These are phyloP conservation scores for Rusavskia elegans DNA, from an alignment of 495 filamentous ascomycete genomes.

Conservation along the genomic window DNA sequence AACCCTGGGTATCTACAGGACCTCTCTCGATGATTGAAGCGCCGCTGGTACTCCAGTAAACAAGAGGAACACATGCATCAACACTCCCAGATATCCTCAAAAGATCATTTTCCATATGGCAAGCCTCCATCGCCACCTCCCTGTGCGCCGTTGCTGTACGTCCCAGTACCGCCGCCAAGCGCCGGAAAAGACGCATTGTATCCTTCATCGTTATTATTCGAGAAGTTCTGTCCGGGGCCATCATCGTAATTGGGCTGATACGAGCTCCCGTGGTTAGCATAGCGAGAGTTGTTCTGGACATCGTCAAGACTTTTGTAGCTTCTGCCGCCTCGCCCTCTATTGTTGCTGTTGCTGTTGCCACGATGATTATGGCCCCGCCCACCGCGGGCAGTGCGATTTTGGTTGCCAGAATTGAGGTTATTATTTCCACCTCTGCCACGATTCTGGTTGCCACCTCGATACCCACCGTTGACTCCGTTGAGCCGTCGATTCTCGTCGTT, in stretches of 20 bases:
- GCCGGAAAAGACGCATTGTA: slow-evolving; percentile 9
- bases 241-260: slow-evolving; percentile 16
- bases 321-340: slow-evolving; percentile 4
- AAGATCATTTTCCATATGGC: slow-evolving; percentile 10
- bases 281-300: slow-evolving; percentile 12
- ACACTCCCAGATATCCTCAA: not conserved
- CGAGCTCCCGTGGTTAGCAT: slow-evolving; percentile 8
- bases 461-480: slow-evolving; percentile 20
- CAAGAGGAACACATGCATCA: too few species aligned
- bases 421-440: slow-evolving; percentile 2
- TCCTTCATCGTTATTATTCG: slow-evolving; percentile 12
- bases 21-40: too few species aligned
- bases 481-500: slow-evolving; percentile 13
- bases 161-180: slow-evolving; percentile 16
- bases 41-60: too few species aligned
- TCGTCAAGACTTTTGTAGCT: slow-evolving; percentile 32
- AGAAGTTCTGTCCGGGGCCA: slow-evolving; percentile 12
- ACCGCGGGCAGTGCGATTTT: slow-evolving; percentile 23
- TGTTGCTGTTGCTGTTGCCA: not conserved
- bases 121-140: slow-evolving; percentile 15
- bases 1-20: too few species aligned
- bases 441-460: slow-evolving; percentile 22
- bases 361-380: slow-evolving; percentile 24
- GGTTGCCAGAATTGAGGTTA: slow-evolving; percentile 26
- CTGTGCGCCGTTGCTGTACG: slow-evolving; percentile 9